These are phyloP conservation scores for Elsinoe batatas DNA, from an alignment of 2,329 filamentous ascomycete genomes.

Conservation along the genomic window DNA sequence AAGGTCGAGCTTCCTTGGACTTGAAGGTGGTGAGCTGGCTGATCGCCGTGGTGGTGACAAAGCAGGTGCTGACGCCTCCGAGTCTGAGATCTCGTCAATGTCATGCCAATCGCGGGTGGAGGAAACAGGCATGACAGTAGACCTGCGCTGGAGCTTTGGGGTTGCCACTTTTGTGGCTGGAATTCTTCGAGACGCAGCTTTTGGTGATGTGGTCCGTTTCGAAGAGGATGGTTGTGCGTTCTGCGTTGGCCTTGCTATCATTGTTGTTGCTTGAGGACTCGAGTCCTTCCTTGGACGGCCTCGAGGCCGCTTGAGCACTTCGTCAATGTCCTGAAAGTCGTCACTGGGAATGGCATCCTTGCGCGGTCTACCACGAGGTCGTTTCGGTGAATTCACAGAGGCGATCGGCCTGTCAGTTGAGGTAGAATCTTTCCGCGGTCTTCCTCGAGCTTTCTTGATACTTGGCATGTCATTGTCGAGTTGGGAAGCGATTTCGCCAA, in stretches of 20 bases:
- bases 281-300: slow-evolving; percentile 21
- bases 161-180: not conserved
- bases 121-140: not conserved
- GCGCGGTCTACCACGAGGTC: not conserved
- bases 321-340: not conserved
- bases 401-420: too few species aligned
- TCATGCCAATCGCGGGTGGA: slow-evolving; percentile 15
- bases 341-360: not conserved
- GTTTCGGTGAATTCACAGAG: not conserved
- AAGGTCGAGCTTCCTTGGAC: slow-evolving; percentile 18
- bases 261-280: slow-evolving; percentile 10
- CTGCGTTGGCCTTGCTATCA: slow-evolving; percentile 15
- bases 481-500: not conserved
- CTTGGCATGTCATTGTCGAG: not conserved
- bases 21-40: slow-evolving; percentile 18
- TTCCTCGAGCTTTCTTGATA: not conserved
- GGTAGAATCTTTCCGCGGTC: not conserved
- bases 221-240: slow-evolving; percentile 8
- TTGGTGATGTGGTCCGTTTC: not conserved
- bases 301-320: slow-evolving; percentile 16
- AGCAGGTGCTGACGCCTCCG: slow-evolving; percentile 23
- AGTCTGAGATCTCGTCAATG: slow-evolving; percentile 25
- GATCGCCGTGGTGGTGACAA: slow-evolving; percentile 25
- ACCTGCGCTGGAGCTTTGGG: not conserved
- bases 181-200: not conserved